These are phyloP conservation scores for Neoboletus brunneissimus DNA, from an alignment of 768 basidiomycete species.

Conservation along the genomic window DNA sequence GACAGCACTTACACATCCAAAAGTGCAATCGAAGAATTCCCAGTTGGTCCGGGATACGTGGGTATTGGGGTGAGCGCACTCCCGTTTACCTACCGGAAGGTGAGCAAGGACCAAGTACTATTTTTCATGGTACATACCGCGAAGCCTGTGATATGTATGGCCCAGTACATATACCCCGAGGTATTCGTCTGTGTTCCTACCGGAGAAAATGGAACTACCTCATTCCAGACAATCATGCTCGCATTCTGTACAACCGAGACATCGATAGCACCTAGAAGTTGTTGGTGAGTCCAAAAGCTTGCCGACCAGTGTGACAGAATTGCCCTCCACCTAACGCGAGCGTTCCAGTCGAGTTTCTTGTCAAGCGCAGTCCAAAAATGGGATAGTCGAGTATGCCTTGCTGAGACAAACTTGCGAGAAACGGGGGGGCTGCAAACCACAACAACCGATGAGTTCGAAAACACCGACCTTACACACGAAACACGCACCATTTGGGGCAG, in stretches of 20 bases:
- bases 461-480: neutral
- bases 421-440: slow-evolving; percentile 54
- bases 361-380: slow-evolving; percentile 69
- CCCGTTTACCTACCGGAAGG: slow-evolving; percentile 49
- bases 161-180: slow-evolving; percentile 78
- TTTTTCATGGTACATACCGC: slow-evolving; percentile 37
- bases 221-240: slow-evolving; percentile 66
- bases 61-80: slow-evolving; percentile 52
- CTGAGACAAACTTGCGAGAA: slow-evolving; percentile 60
- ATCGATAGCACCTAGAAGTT: slow-evolving; percentile 70
- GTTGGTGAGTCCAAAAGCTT: neutral
- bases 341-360: slow-evolving; percentile 56
- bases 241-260: slow-evolving; percentile 60
- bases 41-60: slow-evolving; percentile 58
- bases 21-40: slow-evolving; percentile 60
- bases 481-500: slow-evolving; percentile 48
- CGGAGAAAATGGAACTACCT: slow-evolving; percentile 72
- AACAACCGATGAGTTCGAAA: neutral
- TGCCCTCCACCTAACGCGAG: slow-evolving; percentile 54
- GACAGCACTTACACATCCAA: slow-evolving; percentile 63
- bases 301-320: neutral
- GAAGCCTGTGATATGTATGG: slow-evolving; percentile 55
- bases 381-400: slow-evolving; percentile 70
- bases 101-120: slow-evolving; percentile 1
- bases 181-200: slow-evolving; percentile 51